Evolutionary conservation across 2,329 filamentous ascomycete genomes (phyloP).

Genomic region (Escovopsis sp.): DNA sequence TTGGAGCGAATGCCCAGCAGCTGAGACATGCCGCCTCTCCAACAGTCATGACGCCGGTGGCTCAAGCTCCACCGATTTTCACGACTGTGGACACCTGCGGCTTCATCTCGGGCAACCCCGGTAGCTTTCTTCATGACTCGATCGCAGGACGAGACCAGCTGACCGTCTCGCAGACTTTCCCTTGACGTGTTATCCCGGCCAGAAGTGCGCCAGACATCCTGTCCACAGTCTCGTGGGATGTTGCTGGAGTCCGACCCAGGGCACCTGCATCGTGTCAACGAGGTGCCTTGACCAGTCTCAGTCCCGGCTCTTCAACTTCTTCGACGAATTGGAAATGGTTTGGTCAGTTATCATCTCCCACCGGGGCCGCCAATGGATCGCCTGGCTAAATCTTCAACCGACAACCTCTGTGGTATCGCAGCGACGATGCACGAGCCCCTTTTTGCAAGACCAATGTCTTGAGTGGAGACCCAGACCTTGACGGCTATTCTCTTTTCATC

Average conservation of each 20-base stretch:
- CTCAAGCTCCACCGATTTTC: neutral
- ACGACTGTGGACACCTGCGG: slow-evolving; percentile 7
- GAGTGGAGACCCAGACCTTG: slow-evolving; percentile 4
- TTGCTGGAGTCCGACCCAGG: slow-evolving; percentile 7
- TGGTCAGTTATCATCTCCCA: slow-evolving; percentile 3
- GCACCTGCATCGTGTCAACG: slow-evolving; percentile 7
- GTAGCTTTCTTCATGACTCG: neutral
- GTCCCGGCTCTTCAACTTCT: neutral
- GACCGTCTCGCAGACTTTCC: slow-evolving; percentile 5
- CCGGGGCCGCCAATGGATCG: too few species aligned
- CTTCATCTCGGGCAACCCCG: slow-evolving; percentile 9
- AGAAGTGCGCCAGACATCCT: slow-evolving; percentile 8
- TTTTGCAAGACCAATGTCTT: slow-evolving; percentile 12
- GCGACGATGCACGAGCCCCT: slow-evolving; percentile 2
- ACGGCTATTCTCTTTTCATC: slow-evolving; percentile 10
- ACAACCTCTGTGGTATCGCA: neutral
- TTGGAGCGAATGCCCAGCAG: neutral
- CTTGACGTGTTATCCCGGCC: slow-evolving; percentile 8
- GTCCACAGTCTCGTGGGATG: slow-evolving; percentile 9
- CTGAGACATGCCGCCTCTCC: neutral
- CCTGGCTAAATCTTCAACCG: neutral
- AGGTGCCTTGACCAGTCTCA: slow-evolving; percentile 5
- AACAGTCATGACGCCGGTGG: neutral
- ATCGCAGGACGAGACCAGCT: neutral
- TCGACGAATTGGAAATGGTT: slow-evolving; percentile 2